Evolutionary conservation across 306 rosid genomes (phyloP).

Genomic region (Abrus precatorius): DNA sequence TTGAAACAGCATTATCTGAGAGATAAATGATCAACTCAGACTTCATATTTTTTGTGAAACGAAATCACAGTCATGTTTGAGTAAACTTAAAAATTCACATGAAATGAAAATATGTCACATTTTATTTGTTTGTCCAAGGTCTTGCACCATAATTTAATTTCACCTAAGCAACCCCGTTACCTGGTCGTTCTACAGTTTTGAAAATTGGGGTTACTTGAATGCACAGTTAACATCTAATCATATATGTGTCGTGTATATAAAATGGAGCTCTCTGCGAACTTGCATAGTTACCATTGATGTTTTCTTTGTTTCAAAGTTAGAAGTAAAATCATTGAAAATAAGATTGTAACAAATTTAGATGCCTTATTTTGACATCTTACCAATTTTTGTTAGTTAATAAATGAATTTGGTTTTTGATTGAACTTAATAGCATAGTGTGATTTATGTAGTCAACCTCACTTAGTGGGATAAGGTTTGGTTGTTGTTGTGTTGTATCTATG

Average conservation of each 20-base stretch:
- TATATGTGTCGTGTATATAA: neutral
- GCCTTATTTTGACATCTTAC: neutral
- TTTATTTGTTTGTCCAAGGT: conserved; percentile 18
- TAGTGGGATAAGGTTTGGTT: too few species aligned
- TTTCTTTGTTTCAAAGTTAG: conserved; percentile 33
- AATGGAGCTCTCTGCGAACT: conserved; percentile 16
- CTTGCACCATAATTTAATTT: conserved; percentile 3
- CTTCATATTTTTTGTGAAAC: neutral
- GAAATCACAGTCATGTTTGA: neutral
- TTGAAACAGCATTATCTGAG: conserved; percentile 15
- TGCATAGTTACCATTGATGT: neutral
- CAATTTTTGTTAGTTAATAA: neutral
- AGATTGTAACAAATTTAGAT: neutral
- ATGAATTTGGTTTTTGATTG: too few species aligned
- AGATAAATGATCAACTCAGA: neutral
- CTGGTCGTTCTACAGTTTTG: conserved; percentile 5
- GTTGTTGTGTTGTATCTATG: neutral
- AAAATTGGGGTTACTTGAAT: conserved; percentile 13
- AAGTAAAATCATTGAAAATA: conserved; percentile 5
- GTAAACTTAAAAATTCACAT: neutral
- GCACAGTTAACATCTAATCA: neutral
- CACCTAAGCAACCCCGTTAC: conserved; percentile 2
- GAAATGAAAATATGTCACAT: conserved; percentile 8
- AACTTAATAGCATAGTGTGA: too few species aligned
- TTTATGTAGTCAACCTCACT: too few species aligned